Conservation (phyloP, 495 filamentous ascomycete species). For the Sordaria brevicollis region DNA sequence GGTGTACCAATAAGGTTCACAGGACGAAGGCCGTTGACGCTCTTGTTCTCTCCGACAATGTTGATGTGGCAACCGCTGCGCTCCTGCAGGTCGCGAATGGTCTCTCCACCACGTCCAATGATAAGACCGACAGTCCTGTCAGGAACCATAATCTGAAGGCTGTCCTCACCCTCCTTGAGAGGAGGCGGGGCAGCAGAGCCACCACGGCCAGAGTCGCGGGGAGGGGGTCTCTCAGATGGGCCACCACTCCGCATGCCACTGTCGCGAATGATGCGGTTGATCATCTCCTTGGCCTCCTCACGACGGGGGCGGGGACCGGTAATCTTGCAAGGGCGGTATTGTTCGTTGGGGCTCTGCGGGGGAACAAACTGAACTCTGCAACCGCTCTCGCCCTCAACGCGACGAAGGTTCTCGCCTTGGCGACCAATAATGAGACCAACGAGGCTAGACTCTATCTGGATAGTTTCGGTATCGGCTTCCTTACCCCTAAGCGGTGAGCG, state of each 20-base stretch:
- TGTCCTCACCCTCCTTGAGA: conserved; percentile 61
- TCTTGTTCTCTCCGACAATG: conserved; percentile 78
- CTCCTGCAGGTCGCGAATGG: conserved; percentile 82
- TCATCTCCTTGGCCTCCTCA: conserved; percentile 59
- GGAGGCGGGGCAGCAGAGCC: conserved; percentile 27
- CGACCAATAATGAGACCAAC: conserved; percentile 80
- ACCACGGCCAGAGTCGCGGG: conserved; percentile 11
- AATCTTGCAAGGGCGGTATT: conserved; percentile 68
- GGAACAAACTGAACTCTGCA: conserved; percentile 75
- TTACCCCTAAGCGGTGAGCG: conserved; percentile 44
- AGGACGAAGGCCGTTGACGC: conserved; percentile 69
- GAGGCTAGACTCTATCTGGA: conserved; percentile 64
- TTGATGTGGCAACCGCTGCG: conserved; percentile 79
- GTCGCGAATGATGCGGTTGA: conserved; percentile 72
- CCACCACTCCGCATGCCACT: conserved; percentile 54
- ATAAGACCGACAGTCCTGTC: conserved; percentile 79
- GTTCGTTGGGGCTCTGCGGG: conserved; percentile 51
- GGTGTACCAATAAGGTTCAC: conserved; percentile 73
- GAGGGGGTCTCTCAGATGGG: conserved; percentile 20
- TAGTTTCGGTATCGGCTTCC: conserved; percentile 57
- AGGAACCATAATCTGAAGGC: conserved; percentile 79
- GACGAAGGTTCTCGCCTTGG: conserved; percentile 70
- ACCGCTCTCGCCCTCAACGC: conserved; percentile 63
- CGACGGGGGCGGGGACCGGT: conserved; percentile 55
- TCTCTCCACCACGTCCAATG: conserved; percentile 76